Base-by-base conservation (phyloP, 106 monocot species). In the Gastrodia elata region DNA sequence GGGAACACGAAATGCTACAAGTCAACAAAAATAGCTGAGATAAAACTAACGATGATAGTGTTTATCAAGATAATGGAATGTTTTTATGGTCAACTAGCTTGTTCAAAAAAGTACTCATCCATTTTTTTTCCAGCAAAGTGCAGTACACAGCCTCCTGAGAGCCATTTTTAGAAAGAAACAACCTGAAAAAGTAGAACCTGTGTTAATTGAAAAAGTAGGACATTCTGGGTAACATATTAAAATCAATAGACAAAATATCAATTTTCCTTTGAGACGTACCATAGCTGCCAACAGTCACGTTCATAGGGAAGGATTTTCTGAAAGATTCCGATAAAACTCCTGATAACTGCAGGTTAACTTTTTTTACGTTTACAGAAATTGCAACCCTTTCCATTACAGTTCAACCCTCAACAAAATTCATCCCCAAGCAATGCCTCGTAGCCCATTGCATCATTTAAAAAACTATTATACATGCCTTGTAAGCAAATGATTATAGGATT, bases 161-260 rank as follows among this genome's bases (percentile, higher is more conserved):
- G 30, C 32, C 26, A 5, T 11, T 2, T 13, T 28, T 61, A 61
- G 28, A 13, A 61, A 32, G 11, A 57, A 61, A 30, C 26, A 59
- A 28, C 1, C 30, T 28, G 61, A 13, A 61, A 61, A 61, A 28
- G 30, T 28, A 61, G 30, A 28, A 30, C 61, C 9, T 30, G 30
- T 1, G 61, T 32, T 11, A 32, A 61, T 61, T 32, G 61, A 28
- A 61, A 30, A 61, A 58, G 18, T 25, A 30, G 13, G 28, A 9
- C 61, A 26, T 32, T 30, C 30, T 2, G 13, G 32, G 8, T 13
- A 61, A 61, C 27, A 61, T 61, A 61, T 26, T 30, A 61, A 2
- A 61, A 61, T 61, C 61, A 28, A 52, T 22, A 8, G 52, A 52
- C 52, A 52, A 52, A 58, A 61, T 28, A 61, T 61, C 6, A 61